Conservation (phyloP, 768 basidiomycete genomes). For the Cantharellus cinnabarinus region DNA sequence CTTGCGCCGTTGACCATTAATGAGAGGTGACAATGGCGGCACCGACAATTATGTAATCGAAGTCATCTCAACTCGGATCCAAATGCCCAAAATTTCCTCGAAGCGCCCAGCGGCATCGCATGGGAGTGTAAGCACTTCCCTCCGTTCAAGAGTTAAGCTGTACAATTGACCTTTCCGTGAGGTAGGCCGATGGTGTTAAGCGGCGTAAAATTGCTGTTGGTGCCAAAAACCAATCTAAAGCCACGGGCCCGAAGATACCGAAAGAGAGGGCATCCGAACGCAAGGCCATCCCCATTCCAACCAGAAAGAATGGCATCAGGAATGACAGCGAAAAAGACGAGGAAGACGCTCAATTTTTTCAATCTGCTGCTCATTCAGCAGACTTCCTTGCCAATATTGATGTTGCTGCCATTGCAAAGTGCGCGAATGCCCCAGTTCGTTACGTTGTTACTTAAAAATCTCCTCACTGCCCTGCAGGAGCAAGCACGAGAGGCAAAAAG, state of each 20-base stretch:
- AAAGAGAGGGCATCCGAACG: constrained; percentile 32
- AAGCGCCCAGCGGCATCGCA: not conserved
- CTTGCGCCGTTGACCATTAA: not conserved
- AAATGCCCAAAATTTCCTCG: not conserved
- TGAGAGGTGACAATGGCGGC: not conserved
- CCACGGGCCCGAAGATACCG: not conserved
- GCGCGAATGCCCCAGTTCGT: not conserved
- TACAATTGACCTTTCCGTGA: not conserved
- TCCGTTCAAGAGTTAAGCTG: not conserved
- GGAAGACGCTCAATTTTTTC: not conserved
- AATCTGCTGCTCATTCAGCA: not conserved
- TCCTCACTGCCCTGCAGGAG: constrained; percentile 30
- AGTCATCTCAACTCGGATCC: too few relatives aligned
- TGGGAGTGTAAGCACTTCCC: not conserved
- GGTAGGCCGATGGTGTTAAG: not conserved
- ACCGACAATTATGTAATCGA: too few relatives aligned
- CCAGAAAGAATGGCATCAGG: constrained; percentile 1
- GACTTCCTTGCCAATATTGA: not conserved
- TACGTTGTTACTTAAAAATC: not conserved
- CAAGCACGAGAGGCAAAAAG: constrained; percentile 57
- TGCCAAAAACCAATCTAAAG: not conserved
- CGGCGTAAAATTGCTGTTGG: not conserved
- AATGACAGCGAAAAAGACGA: not conserved
- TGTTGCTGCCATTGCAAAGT: not conserved
- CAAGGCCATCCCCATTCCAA: constrained; percentile 42